phyloP scores from a whole-genome alignment of 768 basidiomycete species.

The Pleurotus ostreatus region DNA sequence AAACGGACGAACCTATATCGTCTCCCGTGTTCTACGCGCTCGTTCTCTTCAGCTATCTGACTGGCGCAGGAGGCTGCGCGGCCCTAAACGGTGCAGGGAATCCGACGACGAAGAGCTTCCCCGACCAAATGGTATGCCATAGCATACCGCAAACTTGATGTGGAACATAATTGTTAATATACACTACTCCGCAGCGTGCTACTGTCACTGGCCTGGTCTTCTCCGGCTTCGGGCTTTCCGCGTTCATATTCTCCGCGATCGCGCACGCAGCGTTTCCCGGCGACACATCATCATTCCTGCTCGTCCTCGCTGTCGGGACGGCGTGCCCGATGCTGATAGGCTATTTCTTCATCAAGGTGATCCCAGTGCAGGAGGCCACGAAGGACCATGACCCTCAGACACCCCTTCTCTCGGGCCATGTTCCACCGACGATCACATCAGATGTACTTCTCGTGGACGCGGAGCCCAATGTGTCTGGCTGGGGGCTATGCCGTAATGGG shows the following conservation, averaged over 20 bases:
- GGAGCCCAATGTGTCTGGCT: constrained; percentile 8
- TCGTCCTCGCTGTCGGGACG: constrained; percentile 75
- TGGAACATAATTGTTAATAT: neutral
- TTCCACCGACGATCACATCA: neutral
- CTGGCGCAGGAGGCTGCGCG: constrained; percentile 73
- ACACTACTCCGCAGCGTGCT: constrained; percentile 47
- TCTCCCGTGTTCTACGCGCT: constrained; percentile 46
- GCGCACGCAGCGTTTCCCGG: constrained; percentile 72
- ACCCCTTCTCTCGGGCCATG: constrained; percentile 11
- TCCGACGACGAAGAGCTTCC: constrained; percentile 79
- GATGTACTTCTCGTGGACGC: neutral
- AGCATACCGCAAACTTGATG: neutral
- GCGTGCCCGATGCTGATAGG: constrained; percentile 78
- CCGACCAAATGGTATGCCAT: constrained; percentile 50
- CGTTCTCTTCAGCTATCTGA: constrained; percentile 62
- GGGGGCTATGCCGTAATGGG: constrained; percentile 15
- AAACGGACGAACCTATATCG: constrained; percentile 30
- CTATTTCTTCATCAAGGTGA: constrained; percentile 60
- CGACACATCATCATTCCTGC: constrained; percentile 72
- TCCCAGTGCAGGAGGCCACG: constrained; percentile 45
- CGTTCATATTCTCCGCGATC: constrained; percentile 82
- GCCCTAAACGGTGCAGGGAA: constrained; percentile 71
- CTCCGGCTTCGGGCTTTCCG: constrained; percentile 92
- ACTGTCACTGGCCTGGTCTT: constrained; percentile 74
- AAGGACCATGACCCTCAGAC: constrained; percentile 8